Percentiles rank a stretch among this genome's conserved stretches.
phyloP scores from a whole-genome alignment of 352 stramenopile genomes.

The Phytopythium chamaehyphon region DNA sequence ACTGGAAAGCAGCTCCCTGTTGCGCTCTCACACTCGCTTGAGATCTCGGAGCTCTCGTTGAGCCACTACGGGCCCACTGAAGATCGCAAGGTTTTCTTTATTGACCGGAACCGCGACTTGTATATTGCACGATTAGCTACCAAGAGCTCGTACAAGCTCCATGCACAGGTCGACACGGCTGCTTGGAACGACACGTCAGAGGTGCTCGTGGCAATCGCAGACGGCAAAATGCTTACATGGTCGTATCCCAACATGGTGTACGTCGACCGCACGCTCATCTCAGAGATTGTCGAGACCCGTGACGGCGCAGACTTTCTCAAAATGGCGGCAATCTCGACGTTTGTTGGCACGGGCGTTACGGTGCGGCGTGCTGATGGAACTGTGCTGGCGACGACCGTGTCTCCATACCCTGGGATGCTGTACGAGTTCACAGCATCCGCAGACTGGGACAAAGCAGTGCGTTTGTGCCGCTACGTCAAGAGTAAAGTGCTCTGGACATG shows the following conservation, averaged over 20 bases:
- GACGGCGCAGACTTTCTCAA: constrained; percentile 85
- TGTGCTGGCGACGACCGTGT: constrained; percentile 71
- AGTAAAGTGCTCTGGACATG: constrained; percentile 88
- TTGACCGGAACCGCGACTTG: constrained; percentile 86
- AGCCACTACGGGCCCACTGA: constrained; percentile 69
- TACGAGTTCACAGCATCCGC: constrained; percentile 77
- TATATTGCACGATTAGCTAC: constrained; percentile 63
- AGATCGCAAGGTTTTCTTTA: constrained; percentile 86
- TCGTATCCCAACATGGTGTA: constrained; percentile 90
- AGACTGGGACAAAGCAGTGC: constrained; percentile 91
- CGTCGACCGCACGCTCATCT: constrained; percentile 89
- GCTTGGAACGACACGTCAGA: constrained; percentile 89
- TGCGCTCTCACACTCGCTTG: constrained; percentile 58
- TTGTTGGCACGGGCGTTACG: constrained; percentile 80
- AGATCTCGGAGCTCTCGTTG: constrained; percentile 82
- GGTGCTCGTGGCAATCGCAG: constrained; percentile 84
- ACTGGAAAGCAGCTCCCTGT: constrained; percentile 76
- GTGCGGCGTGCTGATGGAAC: constrained; percentile 87
- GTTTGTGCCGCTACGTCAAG: constrained; percentile 91
- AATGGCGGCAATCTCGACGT: constrained; percentile 83
- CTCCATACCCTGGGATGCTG: constrained; percentile 80
- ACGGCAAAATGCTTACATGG: constrained; percentile 88
- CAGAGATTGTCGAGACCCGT: constrained; percentile 64
- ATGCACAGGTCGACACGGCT: constrained; percentile 88
- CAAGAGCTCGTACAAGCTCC: constrained; percentile 80